Evolutionary conservation across 1,284 basidiomycete genomes (phyloP).

Genomic region (Ustilago curta): DNA sequence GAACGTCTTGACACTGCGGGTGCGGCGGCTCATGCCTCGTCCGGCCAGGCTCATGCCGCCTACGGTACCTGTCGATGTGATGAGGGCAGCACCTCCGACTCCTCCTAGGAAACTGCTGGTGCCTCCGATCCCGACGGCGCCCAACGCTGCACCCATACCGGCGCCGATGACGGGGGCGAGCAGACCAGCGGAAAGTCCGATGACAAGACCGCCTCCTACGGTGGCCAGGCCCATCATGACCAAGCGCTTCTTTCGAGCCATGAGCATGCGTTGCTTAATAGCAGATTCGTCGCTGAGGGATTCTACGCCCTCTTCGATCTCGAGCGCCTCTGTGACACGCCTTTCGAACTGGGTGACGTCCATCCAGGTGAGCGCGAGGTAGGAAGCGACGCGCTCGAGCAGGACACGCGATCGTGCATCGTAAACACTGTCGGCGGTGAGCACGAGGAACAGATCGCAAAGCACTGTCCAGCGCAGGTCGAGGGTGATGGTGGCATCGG

Average conservation of each 20-base stretch:
- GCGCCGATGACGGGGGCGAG: conserved; percentile 67
- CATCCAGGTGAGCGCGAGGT: conserved; percentile 67
- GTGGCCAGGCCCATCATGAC: conserved; percentile 69
- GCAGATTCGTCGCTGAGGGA: conserved; percentile 57
- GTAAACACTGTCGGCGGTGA: conserved; percentile 68
- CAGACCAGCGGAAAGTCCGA: conserved; percentile 66
- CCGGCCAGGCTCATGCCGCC: conserved; percentile 65
- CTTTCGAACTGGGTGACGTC: conserved; percentile 69
- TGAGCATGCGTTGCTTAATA: conserved; percentile 49
- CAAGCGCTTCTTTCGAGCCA: conserved; percentile 59
- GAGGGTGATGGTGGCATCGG: conserved; percentile 66
- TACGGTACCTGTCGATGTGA: conserved; percentile 67
- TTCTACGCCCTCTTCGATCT: conserved; percentile 67
- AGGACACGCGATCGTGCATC: conserved; percentile 67
- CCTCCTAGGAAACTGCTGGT: conserved; percentile 65
- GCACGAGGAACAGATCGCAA: conserved; percentile 68
- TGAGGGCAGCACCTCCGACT: conserved; percentile 67
- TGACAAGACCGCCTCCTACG: conserved; percentile 67
- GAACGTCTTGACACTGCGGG: conserved; percentile 66
- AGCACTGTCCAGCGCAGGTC: conserved; percentile 69
- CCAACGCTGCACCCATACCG: conserved; percentile 66
- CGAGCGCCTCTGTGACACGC: conserved; percentile 66
- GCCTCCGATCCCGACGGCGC: conserved; percentile 67
- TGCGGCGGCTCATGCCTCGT: conserved; percentile 65
- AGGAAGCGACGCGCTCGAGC: conserved; percentile 63